Evolutionary conservation across 208 protist species (phyloP).

Genomic region (Crithidia expoeki): DNA sequence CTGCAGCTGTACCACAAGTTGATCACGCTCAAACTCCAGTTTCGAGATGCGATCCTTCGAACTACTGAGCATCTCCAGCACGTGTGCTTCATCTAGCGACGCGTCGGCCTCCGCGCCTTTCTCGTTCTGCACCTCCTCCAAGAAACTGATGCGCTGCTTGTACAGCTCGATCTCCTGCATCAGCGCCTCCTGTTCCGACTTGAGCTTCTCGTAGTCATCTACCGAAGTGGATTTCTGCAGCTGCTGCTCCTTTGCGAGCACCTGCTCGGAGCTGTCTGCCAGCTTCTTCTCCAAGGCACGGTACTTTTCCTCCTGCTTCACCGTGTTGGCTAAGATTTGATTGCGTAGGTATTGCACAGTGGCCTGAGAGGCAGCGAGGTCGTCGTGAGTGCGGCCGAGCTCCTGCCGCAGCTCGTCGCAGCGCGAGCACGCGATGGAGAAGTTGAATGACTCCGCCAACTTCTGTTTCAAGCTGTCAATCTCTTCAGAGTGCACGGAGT

Average conservation of each 20-base stretch:
- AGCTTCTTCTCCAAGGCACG: slow-evolving; percentile 45
- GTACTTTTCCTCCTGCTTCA: slow-evolving; percentile 43
- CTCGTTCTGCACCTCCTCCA: slow-evolving; percentile 29
- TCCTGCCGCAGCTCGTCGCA: slow-evolving; percentile 36
- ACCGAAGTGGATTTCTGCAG: slow-evolving; percentile 34
- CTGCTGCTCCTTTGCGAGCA: slow-evolving; percentile 37
- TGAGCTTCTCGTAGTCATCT: slow-evolving; percentile 44
- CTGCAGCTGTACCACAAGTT: slow-evolving; percentile 53
- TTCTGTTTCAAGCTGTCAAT: slow-evolving; percentile 23
- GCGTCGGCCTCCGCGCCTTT: slow-evolving; percentile 3
- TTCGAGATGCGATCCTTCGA: slow-evolving; percentile 66
- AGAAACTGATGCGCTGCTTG: slow-evolving; percentile 38
- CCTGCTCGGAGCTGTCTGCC: slow-evolving; percentile 37
- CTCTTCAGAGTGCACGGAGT: slow-evolving; percentile 24
- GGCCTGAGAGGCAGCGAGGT: slow-evolving; percentile 23
- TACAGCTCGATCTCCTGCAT: slow-evolving; percentile 46
- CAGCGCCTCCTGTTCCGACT: slow-evolving; percentile 45
- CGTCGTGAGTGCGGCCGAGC: slow-evolving; percentile 23
- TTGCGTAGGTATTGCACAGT: slow-evolving; percentile 33
- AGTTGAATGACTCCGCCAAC: slow-evolving; percentile 30
- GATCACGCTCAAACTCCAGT: slow-evolving; percentile 66
- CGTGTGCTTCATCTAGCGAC: slow-evolving; percentile 46
- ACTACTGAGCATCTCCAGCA: slow-evolving; percentile 55
- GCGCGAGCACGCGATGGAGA: slow-evolving; percentile 17
- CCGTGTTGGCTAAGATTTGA: slow-evolving; percentile 33